Conservation (phyloP, 1,139 yeast genomes). For the Yamadazyma spencermartinsiae region DNA sequence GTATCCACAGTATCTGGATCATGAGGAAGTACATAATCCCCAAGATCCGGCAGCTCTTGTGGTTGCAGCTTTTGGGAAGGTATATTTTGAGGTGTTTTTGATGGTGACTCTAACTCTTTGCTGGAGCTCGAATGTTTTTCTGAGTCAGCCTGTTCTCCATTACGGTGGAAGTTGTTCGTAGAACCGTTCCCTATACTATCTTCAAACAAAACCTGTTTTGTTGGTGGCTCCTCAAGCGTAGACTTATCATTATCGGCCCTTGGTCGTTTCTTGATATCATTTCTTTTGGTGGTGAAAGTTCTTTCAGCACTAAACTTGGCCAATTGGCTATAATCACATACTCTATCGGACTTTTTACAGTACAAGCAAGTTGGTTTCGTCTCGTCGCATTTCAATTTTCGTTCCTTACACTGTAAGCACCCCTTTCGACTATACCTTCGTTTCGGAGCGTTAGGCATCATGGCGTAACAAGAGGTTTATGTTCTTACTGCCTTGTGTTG, state of each 20-base stretch:
- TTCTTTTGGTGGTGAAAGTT: background rate
- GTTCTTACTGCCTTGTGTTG: too few species aligned
- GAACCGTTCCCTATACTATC: too few species aligned
- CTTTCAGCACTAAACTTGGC: constrained; percentile 2
- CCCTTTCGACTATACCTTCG: constrained; percentile 19
- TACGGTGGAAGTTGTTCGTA: too few species aligned
- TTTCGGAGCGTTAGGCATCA: constrained; percentile 8
- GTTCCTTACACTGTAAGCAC: constrained; percentile 17
- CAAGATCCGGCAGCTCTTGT: background rate
- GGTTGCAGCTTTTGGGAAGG: too few species aligned
- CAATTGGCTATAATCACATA: constrained; percentile 1
- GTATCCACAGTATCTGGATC: background rate
- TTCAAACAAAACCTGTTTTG: too few species aligned
- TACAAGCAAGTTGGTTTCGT: constrained; percentile 16
- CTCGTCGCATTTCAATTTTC: constrained; percentile 21
- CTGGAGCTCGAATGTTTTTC: too few species aligned
- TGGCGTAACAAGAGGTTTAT: background rate
- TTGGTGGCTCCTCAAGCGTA: background rate
- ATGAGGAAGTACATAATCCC: background rate
- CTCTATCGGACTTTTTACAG: constrained; percentile 9
- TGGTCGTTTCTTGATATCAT: background rate
- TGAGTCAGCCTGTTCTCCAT: too few species aligned
- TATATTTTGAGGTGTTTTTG: too few species aligned
- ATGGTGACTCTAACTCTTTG: too few species aligned
- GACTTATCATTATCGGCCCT: background rate